A percentile compares a stretch with the other conserved stretches of the same genome.
Evolutionary conservation across 2,329 filamentous ascomycete genomes (phyloP).

Genomic region (Dothistroma septosporum): DNA sequence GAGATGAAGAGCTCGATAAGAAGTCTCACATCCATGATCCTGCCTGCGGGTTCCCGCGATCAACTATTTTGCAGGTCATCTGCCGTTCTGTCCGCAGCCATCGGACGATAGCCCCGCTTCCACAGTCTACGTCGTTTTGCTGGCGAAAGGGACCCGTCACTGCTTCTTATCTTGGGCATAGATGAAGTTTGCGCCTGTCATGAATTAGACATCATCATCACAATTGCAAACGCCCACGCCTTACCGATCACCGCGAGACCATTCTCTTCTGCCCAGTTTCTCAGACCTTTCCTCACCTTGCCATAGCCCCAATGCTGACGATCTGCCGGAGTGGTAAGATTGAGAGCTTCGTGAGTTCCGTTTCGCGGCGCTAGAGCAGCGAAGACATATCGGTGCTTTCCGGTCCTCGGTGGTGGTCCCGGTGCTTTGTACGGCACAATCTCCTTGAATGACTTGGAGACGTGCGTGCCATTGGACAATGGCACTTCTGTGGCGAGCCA

Average conservation of each 20-base stretch:
- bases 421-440: slow-evolving; percentile 52
- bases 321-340: slow-evolving; percentile 46
- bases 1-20: no score
- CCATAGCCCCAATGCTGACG: slow-evolving; percentile 55
- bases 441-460: slow-evolving; percentile 31
- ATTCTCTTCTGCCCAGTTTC: slow-evolving; percentile 49
- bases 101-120: no score
- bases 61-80: no score
- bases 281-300: slow-evolving; percentile 48
- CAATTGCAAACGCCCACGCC: background rate
- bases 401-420: slow-evolving; percentile 52
- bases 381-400: slow-evolving; percentile 57
- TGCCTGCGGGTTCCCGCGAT: no score
- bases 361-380: slow-evolving; percentile 47
- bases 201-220: slow-evolving; percentile 2
- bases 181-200: slow-evolving; percentile 43
- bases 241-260: slow-evolving; percentile 46
- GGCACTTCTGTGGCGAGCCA: slow-evolving; percentile 46
- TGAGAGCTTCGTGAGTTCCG: slow-evolving; percentile 39
- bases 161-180: slow-evolving; percentile 49
- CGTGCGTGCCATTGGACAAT: slow-evolving; percentile 14
- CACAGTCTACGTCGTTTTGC: no score
- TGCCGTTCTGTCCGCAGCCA: no score
- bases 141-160: slow-evolving; percentile 21
- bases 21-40: no score